These are phyloP conservation scores for Beauveria sp. DNA, from an alignment of 2,329 filamentous ascomycete genomes.

Conservation along the genomic window DNA sequence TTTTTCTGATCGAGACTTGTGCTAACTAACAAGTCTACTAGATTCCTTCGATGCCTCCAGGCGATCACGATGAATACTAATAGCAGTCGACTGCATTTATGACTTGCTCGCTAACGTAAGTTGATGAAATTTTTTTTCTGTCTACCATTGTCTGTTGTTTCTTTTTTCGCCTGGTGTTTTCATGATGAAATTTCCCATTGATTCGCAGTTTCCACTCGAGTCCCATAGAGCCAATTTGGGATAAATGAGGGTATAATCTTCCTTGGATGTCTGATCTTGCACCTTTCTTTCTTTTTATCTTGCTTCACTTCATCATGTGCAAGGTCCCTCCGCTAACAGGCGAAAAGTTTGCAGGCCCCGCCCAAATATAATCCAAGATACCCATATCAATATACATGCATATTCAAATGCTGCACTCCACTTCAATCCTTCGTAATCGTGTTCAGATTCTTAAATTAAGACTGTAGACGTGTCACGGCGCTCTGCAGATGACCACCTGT, in stretches of 20 bases:
- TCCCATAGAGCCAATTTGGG: constrained; percentile 59
- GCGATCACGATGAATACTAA: neutral
- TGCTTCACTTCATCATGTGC: neutral
- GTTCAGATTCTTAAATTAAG: neutral
- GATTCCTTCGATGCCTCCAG: neutral
- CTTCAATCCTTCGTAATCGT: neutral
- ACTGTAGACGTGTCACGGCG: too few relatives aligned
- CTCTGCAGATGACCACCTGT: too few relatives aligned
- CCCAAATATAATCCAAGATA: neutral
- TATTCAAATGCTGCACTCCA: neutral
- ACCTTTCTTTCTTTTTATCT: constrained; percentile 15
- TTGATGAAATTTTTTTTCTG: constrained; percentile 3
- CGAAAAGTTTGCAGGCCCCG: constrained; percentile 13
- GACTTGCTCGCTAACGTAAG: constrained; percentile 9
- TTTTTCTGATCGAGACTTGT: neutral
- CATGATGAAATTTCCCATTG: constrained; percentile 69
- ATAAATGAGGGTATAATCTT: constrained; percentile 63
- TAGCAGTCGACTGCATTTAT: neutral
- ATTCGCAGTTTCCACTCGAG: constrained; percentile 90
- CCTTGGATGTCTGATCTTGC: constrained; percentile 67
- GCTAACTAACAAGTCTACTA: constrained; percentile 2
- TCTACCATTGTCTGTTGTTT: constrained; percentile 1
- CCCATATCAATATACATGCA: constrained; percentile 1
- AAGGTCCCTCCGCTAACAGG: constrained; percentile 18
- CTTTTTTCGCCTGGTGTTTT: constrained; percentile 12